A percentile compares a stretch with the other conserved stretches of the same genome.
These are phyloP conservation scores for Galerina marginata DNA, from an alignment of 768 basidiomycete genomes.

Conservation along the genomic window DNA sequence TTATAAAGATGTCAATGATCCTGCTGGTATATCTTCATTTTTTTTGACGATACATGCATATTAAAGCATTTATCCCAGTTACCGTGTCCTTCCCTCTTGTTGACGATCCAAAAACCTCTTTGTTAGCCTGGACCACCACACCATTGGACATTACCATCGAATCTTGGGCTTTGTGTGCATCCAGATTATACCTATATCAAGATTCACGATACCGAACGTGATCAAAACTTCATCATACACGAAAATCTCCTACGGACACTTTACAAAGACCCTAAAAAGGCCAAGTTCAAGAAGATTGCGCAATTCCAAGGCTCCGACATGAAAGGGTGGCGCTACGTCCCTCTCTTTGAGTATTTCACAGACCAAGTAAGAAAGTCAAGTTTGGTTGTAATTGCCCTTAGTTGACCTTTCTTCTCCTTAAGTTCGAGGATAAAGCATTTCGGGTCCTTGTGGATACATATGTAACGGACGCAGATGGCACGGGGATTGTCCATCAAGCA, in stretches of 20 bases:
- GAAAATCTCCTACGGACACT: slow-evolving; percentile 85
- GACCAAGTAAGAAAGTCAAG: slow-evolving; percentile 65
- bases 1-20: slow-evolving; percentile 93
- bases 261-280: slow-evolving; percentile 97
- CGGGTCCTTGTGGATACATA: slow-evolving; percentile 89
- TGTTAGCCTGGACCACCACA: slow-evolving; percentile 98
- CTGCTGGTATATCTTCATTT: slow-evolving; percentile 64
- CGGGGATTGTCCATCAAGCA: slow-evolving; percentile 98
- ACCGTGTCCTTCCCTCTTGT: slow-evolving; percentile 93
- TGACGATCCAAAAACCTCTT: slow-evolving; percentile 87
- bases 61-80: slow-evolving; percentile 50
- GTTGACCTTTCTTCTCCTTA: neutral
- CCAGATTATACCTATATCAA: slow-evolving; percentile 97
- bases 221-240: slow-evolving; percentile 90
- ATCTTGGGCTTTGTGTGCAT: slow-evolving; percentile 94
- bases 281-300: slow-evolving; percentile 90
- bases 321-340: slow-evolving; percentile 95
- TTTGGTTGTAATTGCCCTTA: neutral
- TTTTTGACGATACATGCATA: neutral
- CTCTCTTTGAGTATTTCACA: slow-evolving; percentile 95
- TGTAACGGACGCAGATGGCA: slow-evolving; percentile 92
- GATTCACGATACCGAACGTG: slow-evolving; percentile 87
- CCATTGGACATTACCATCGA: slow-evolving; percentile 99
- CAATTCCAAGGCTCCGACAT: slow-evolving; percentile 90
- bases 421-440: slow-evolving; percentile 94